A percentile compares a stretch with the other conserved stretches of the same genome.
phyloP scores from a whole-genome alignment of 2,329 filamentous ascomycete genomes.

The Basipetospora sp. region DNA sequence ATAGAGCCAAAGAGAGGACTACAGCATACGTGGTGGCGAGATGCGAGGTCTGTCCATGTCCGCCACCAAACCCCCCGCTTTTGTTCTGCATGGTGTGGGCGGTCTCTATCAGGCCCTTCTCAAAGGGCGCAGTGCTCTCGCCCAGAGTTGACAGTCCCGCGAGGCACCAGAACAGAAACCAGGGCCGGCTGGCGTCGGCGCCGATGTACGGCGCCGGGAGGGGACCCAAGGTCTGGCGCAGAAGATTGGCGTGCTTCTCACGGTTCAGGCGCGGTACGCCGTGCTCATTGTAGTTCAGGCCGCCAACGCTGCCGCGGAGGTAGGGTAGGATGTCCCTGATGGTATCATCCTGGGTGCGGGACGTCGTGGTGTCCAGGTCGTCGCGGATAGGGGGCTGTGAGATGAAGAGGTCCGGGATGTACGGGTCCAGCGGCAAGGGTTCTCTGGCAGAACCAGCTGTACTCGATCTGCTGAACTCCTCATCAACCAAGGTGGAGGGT shows the following conservation, averaged over 20 bases:
- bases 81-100: constrained; percentile 69
- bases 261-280: constrained; percentile 65
- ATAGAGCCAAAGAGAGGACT: constrained; percentile 61
- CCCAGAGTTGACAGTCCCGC: constrained; percentile 62
- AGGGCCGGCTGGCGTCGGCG: constrained; percentile 77
- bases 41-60: constrained; percentile 81
- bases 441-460: background rate
- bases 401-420: constrained; percentile 43
- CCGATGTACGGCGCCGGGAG: constrained; percentile 57
- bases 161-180: constrained; percentile 89
- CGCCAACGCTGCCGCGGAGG: constrained; percentile 40
- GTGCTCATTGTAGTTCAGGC: constrained; percentile 46
- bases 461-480: background rate
- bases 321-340: constrained; percentile 54
- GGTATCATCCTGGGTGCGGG: constrained; percentile 52
- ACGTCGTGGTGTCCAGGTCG: constrained; percentile 50
- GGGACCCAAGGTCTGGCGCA: constrained; percentile 40
- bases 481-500: background rate
- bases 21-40: constrained; percentile 79
- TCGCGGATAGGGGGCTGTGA: constrained; percentile 50
- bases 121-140: constrained; percentile 54
- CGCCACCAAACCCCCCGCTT: constrained; percentile 77
- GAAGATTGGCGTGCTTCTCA: constrained; percentile 44
- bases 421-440: background rate
- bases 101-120: constrained; percentile 56